Evolutionary conservation across 106 monocot species (phyloP), one percentile per base, ranked within the genome.

Genomic region (Dendrobium officinale): DNA sequence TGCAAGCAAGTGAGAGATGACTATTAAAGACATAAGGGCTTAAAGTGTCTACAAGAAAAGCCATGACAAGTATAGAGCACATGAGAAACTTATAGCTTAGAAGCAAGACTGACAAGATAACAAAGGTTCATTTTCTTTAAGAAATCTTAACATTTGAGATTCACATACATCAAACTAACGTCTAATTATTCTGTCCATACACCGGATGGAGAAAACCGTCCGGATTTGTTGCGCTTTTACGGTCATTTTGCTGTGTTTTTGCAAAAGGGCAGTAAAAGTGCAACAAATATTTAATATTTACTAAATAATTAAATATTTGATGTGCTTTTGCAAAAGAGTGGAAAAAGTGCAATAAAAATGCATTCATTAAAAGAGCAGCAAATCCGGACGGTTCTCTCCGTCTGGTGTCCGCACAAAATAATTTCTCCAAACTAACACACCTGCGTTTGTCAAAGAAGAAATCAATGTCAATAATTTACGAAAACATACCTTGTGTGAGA

Each of bases 1-100:
- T 93, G 85, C 72, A 20, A 15, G 41, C 15, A 74, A 67, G 45
- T 83, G 33, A 26, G 33, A 2, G 37, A 37, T 37, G 70, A 3
- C 15, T 8, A 70, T 70, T 33, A 33, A 9, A 70, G 31, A 70
- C 37, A 3, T 4, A 15, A 33, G 2, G 11, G 13, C 24, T 37
- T 33, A 33, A 11, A 37, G 1, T 24, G 67, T 29, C 67, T 67
- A 67, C 67, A 67, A 67, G 9, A 67, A 24, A 19, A 26, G 22
- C 9, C 27, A 27, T 67, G 29, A 67, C 31, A 19, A 45, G 45
- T 45, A 45, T 45, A 45, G 45, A 45, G 8, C 45, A 26, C 26
- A 67, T 26, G 27, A 26, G 9, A 67, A 67, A 27, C 67, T 67
- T 67, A 26, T 26, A 26, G 26, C 5, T 26, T 24, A 67, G 26